These are phyloP conservation scores for Symbiodinium natans DNA, from an alignment of 73 alveolate genomes.

Conservation along the genomic window DNA sequence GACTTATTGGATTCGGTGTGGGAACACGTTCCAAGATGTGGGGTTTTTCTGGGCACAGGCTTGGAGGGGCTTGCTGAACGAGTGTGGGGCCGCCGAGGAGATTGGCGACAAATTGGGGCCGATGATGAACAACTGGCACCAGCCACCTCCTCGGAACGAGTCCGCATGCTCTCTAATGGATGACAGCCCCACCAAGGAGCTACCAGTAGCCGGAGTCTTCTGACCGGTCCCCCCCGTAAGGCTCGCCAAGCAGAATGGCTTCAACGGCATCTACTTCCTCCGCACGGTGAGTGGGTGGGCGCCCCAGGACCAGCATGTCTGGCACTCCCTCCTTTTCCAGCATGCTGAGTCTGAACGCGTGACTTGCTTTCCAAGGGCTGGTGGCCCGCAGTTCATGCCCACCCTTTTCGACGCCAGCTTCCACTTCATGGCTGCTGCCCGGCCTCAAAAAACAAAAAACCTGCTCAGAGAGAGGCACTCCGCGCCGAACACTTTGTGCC, in stretches of 20 bases:
- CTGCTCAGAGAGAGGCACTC: too few species aligned
- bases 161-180: too few species aligned
- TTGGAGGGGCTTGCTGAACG: too few species aligned
- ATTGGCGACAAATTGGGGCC: neutral
- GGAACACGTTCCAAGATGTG: too few species aligned
- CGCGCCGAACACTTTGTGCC: too few species aligned
- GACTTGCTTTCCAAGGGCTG: neutral
- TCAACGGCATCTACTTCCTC: conserved; percentile 4
- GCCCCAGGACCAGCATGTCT: neutral
- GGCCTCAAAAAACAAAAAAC: neutral
- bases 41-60: neutral
- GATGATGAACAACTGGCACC: conserved; percentile 8
- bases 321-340: too few species aligned
- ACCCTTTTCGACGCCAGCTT: conserved; percentile 1
- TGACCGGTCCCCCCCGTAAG: neutral
- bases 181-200: too few species aligned
- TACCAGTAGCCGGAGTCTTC: too few species aligned
- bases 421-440: neutral
- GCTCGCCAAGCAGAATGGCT: conserved; percentile 12
- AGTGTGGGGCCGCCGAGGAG: neutral
- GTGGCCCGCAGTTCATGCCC: conserved; percentile 5
- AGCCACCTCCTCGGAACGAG: neutral
- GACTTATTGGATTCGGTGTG: too few species aligned
- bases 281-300: neutral
- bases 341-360: too few species aligned